Evolutionary conservation across 805 yeast species (phyloP), one percentile per base, ranked within the genome.

Genomic region (Yarrowia keelungensis): DNA sequence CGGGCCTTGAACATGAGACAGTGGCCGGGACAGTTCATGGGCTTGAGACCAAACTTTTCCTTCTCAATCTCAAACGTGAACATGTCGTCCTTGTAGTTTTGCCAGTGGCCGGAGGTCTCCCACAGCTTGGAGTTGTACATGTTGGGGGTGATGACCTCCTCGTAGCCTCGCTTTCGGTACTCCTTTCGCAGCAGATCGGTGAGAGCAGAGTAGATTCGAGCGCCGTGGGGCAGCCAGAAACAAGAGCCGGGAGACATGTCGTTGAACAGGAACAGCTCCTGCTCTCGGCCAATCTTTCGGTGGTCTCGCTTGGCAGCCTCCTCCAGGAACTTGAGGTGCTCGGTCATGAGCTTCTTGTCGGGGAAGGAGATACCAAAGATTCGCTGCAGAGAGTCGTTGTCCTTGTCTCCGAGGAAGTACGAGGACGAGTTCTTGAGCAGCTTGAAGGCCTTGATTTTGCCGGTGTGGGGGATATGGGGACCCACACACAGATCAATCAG

Each of bases 51-150:
- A 76, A 83, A 95, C 46, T 86, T 86, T 80, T 95, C 99, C 85
- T 95, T 95, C 82, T 95, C 99, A 73, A 94, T 97, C 69, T 93
- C 97, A 75, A 95, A 91, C 11, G 97, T 83, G 78, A 95, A 95
- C 99, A 95, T 95, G 80, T 95, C 92, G 79, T 95, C 99, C 79
- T 92, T 89, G 81, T 95, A 95, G 82, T 95, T 95, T 54, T 85
- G 96, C 99, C 98, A 95, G 81, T 95, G 99, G 73, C 99, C 99
- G 12, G 98, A 93, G 69, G 95, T 90, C 83, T 94, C 97, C 99
- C 99, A 95, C 76, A 95, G 85, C 81, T 94, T 94, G 71, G 98
- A 82, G 83, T 93, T 94, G 86, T 86, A 95, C 98, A 95, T 95
- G 83, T 95, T 95, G 76, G 99, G 99, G 71, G 99, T 93, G 78